Percentiles rank a stretch among this genome's conserved stretches.
These are phyloP conservation scores for Leccinum discolor DNA, from an alignment of 1,284 basidiomycete genomes.

Conservation along the genomic window DNA sequence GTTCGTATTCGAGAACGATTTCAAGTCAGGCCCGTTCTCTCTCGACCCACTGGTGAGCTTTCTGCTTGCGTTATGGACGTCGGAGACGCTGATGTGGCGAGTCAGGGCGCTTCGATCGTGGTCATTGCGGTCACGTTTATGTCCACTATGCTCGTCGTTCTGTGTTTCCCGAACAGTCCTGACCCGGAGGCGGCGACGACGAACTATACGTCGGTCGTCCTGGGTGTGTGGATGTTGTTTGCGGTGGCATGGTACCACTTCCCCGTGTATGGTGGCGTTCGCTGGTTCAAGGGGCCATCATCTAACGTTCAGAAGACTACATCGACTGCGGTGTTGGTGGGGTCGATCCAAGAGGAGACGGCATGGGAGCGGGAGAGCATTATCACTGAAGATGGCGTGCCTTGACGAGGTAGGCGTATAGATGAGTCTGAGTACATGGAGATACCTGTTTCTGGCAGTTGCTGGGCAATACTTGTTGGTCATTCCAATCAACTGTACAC, in stretches of 20 bases:
- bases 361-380: not conserved
- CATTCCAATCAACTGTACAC: not conserved
- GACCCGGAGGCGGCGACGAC: not conserved
- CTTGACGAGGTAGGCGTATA: not conserved
- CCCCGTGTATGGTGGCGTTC: not conserved
- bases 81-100: not conserved
- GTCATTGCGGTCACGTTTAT: not conserved
- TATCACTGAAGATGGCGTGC: not conserved
- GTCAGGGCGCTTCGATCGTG: not conserved
- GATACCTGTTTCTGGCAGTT: not conserved
- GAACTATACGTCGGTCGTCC: slow-evolving; percentile 1
- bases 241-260: not conserved
- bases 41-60: too few species aligned
- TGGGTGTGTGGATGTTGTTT: not conserved
- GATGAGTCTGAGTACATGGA: not conserved
- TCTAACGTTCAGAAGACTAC: not conserved
- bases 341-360: not conserved
- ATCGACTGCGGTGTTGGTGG: not conserved
- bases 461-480: not conserved
- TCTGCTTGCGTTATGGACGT: not conserved
- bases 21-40: not conserved
- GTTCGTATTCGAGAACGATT: not conserved
- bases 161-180: not conserved
- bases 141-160: not conserved
- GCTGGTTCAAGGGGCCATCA: not conserved